These are phyloP conservation scores for Ceratocystis ficicola DNA, from an alignment of 2,329 filamentous ascomycete genomes.

Conservation along the genomic window DNA sequence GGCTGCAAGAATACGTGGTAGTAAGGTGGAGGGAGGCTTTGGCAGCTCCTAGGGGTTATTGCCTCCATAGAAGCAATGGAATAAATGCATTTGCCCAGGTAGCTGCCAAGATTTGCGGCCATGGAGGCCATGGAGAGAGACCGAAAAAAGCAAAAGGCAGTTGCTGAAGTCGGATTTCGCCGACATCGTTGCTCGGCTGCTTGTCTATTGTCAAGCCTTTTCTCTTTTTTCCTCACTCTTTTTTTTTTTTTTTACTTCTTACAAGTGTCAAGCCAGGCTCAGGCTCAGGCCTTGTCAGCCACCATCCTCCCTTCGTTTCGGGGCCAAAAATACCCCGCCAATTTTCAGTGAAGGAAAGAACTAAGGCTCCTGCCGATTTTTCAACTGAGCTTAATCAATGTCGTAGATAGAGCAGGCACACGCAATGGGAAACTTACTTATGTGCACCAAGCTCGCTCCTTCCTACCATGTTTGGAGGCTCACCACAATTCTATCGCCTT, in stretches of 20 bases:
- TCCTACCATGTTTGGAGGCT: not conserved
- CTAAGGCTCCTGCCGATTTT: constrained; percentile 13
- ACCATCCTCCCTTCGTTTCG: not conserved
- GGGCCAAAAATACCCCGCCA: constrained; percentile 14
- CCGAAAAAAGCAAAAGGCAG: not conserved
- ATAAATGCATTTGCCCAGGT: no score
- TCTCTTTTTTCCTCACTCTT: not conserved
- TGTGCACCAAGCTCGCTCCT: not conserved
- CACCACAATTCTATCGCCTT: not conserved
- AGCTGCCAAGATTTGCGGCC: no score
- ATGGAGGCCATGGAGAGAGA: not conserved
- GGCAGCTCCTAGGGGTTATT: no score
- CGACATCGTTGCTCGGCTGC: constrained; percentile 1
- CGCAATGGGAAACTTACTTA: not conserved
- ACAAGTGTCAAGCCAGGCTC: not conserved
- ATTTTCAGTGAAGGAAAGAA: not conserved
- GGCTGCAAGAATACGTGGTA: no score
- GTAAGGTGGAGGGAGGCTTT: no score
- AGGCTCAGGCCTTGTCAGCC: not conserved
- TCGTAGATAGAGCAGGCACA: not conserved
- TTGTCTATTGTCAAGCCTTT: not conserved
- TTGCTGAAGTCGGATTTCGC: constrained; percentile 3
- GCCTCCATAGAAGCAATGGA: no score
- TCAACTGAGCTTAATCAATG: constrained; percentile 9
- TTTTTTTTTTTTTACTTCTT: not conserved